Evolutionary conservation across 2,329 filamentous ascomycete species (phyloP), one percentile per base, ranked within the genome.

Genomic region (Curvularia hawaiiensis): DNA sequence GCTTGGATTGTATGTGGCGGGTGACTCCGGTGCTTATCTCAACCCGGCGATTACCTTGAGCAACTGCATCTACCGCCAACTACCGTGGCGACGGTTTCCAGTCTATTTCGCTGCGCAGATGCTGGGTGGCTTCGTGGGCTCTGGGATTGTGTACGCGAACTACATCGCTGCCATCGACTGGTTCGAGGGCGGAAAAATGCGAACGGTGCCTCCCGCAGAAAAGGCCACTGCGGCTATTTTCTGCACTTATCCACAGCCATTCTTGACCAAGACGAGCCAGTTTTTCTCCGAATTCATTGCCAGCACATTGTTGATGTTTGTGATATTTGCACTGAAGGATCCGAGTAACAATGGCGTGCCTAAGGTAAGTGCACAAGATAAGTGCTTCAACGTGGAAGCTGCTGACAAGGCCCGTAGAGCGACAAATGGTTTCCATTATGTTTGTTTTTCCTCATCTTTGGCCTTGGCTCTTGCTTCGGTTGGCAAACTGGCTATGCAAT

Each of bases 401-500:
- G 41, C 51, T 50, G 12, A 55, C 47, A 39, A 8, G 1, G 20
- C 0, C 12, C n/a, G 2, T 6, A 59, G 58, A 58, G 58, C 54
- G 71, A 73, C 35, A 75, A 76, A 56, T 76, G 72, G 71, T 77
- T 76, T 43, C 75, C 88, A 0, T 76, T 91, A 1, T 84, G 79
- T 8, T 75, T 91, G 6, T 89, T 90, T 76, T 90, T 91, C 75
- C 78, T 91, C 47, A 86, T 91, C 60, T 91, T 91, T 68, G 89
- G 88, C 8, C 85, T 91, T 22, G 88, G 88, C 18, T 86, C 87
- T 31, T 89, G 87, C 69, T 91, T 90, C 66, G 89, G 89, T 7
- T 91, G 87, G 87, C 85, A 91, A 73, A 92, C 89, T 1, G 88
- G 89, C 38, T 92, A 90, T 75, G 89, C 88, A 1, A 90, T 91